Conservation (phyloP, 2,329 filamentous ascomycete genomes). For the Penicillium sp. region DNA sequence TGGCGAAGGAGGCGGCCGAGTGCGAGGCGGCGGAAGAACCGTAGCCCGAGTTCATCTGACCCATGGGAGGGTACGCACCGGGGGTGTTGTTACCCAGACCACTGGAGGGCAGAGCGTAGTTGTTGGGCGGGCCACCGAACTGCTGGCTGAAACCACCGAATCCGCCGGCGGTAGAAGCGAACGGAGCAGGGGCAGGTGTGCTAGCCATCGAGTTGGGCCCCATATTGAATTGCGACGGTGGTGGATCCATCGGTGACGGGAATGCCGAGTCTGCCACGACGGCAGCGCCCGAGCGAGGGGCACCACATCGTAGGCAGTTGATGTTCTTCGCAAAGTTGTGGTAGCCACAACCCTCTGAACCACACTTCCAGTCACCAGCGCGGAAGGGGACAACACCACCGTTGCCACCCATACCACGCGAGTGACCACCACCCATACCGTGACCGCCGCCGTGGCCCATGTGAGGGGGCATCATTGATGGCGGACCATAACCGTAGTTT, state of each 20-base stretch:
- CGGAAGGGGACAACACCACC: slow-evolving; percentile 92
- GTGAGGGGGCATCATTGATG: slow-evolving; percentile 77
- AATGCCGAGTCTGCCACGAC: slow-evolving; percentile 93
- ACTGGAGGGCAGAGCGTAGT: slow-evolving; percentile 80
- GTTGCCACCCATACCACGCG: slow-evolving; percentile 65
- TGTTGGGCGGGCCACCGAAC: slow-evolving; percentile 77
- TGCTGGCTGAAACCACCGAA: slow-evolving; percentile 73
- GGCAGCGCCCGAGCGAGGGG: slow-evolving; percentile 87
- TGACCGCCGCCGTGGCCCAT: slow-evolving; percentile 61
- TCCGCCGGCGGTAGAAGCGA: slow-evolving; percentile 65
- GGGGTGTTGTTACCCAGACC: slow-evolving; percentile 69
- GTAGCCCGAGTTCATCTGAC: slow-evolving; percentile 72
- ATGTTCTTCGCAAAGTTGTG: slow-evolving; percentile 99
- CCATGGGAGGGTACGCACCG: slow-evolving; percentile 69
- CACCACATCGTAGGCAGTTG: slow-evolving; percentile 92
- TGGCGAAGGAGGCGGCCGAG: slow-evolving; percentile 84
- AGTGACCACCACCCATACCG: slow-evolving; percentile 52
- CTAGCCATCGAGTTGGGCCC: slow-evolving; percentile 82
- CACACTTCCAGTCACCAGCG: slow-evolving; percentile 98
- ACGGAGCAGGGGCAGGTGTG: slow-evolving; percentile 73
- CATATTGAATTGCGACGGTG: slow-evolving; percentile 78
- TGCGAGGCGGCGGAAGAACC: slow-evolving; percentile 74
- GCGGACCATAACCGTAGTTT: slow-evolving; percentile 58
- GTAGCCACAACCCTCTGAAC: slow-evolving; percentile 93
- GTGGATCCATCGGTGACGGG: slow-evolving; percentile 83